These are phyloP conservation scores for Cladosporium cucumerinum DNA, from an alignment of 2,329 filamentous ascomycete species.

Conservation along the genomic window DNA sequence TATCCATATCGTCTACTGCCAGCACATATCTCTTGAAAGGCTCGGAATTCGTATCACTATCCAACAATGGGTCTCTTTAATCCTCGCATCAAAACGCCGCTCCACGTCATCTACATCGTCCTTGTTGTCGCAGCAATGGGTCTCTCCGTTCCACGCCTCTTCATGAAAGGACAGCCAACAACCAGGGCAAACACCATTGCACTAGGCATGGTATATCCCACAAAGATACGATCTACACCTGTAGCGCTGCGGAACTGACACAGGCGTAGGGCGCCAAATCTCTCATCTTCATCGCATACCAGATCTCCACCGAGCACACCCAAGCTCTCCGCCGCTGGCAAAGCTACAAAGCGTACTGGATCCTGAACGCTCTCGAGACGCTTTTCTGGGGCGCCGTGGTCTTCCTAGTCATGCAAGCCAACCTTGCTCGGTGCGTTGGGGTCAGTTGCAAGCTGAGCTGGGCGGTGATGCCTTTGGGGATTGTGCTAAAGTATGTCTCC, in stretches of 20 bases:
- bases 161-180: slow-evolving; percentile 21
- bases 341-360: slow-evolving; percentile 41
- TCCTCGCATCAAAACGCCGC: slow-evolving; percentile 18
- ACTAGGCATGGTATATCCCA: slow-evolving; percentile 17
- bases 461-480: slow-evolving; percentile 13
- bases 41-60: not conserved
- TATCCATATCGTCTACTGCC: not conserved
- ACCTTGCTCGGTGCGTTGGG: slow-evolving; percentile 16
- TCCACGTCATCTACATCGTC: slow-evolving; percentile 20
- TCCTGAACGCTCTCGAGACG: slow-evolving; percentile 42
- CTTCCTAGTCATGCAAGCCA: slow-evolving; percentile 23
- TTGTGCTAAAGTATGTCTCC: slow-evolving; percentile 17
- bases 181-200: slow-evolving; percentile 21
- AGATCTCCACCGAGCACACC: slow-evolving; percentile 40
- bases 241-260: not conserved
- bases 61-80: not conserved
- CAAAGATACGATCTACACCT: not conserved
- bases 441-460: slow-evolving; percentile 18
- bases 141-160: slow-evolving; percentile 20
- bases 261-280: slow-evolving; percentile 34
- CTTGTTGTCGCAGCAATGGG: slow-evolving; percentile 18
- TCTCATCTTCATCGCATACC: slow-evolving; percentile 41
- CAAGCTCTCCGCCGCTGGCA: slow-evolving; percentile 35
- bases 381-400: slow-evolving; percentile 43
- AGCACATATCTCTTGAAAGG: no score